Percentiles rank a stretch among this genome's conserved stretches.
These are phyloP conservation scores for Cordyceps sp. DNA, from an alignment of 2,329 filamentous ascomycete genomes.

Conservation along the genomic window DNA sequence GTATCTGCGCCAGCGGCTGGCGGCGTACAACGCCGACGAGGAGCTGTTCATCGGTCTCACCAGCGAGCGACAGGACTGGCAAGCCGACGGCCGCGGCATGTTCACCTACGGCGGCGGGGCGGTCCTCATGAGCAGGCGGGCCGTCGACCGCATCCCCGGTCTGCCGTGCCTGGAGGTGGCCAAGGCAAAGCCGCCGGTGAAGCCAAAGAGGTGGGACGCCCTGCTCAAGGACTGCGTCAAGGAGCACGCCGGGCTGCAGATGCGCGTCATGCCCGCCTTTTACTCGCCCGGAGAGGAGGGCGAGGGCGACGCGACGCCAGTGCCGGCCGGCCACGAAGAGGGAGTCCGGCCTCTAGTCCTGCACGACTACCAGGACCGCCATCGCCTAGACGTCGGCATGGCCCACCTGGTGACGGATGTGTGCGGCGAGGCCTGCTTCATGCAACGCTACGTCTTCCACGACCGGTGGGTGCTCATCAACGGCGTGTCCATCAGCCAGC, in stretches of 20 bases:
- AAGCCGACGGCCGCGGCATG: constrained; percentile 15
- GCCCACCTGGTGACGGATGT: constrained; percentile 23
- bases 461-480: constrained; percentile 31
- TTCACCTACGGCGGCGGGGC: constrained; percentile 27
- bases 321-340: constrained; percentile 18
- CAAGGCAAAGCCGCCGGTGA: constrained; percentile 4
- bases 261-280: constrained; percentile 26
- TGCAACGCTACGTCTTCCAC: constrained; percentile 27
- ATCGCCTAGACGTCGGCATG: constrained; percentile 20
- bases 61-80: constrained; percentile 26
- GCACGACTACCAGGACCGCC: constrained; percentile 20
- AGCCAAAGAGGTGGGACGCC: constrained; percentile 21
- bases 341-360: constrained; percentile 23
- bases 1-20: constrained; percentile 20
- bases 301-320: constrained; percentile 8
- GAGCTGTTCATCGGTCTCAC: constrained; percentile 25
- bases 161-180: constrained; percentile 19
- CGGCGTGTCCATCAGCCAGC: constrained; percentile 26
- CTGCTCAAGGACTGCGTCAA: constrained; percentile 23
- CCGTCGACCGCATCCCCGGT: constrained; percentile 15
- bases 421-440: constrained; percentile 28
- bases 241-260: constrained; percentile 14
- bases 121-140: constrained; percentile 21
- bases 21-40: constrained; percentile 13
- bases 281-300: constrained; percentile 19